phyloP scores from a whole-genome alignment of 148 eudicot genomes.

The Oxyria digyna region DNA sequence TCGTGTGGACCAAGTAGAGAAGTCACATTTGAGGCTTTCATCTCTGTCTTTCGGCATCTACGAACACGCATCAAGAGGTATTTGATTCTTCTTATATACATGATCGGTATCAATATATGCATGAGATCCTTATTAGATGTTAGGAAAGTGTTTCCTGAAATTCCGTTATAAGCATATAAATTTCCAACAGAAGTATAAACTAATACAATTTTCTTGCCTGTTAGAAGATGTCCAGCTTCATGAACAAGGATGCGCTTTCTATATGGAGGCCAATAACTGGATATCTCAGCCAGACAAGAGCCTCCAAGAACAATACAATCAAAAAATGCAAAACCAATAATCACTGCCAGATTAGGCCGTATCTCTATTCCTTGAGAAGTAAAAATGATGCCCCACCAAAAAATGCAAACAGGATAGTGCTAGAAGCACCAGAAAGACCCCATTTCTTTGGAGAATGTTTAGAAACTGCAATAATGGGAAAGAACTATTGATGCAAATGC shows the following conservation, averaged over 20 bases:
- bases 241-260: conserved; percentile 91
- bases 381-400: conserved; percentile 66
- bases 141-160: too few relatives aligned
- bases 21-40: too few relatives aligned
- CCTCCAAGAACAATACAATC: conserved; percentile 90
- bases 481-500: not conserved
- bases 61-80: too few relatives aligned
- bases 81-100: too few relatives aligned
- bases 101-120: too few relatives aligned
- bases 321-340: conserved; percentile 53
- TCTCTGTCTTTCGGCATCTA: too few relatives aligned
- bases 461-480: conserved; percentile 31
- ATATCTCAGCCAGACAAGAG: conserved; percentile 71
- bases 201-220: conserved; percentile 25
- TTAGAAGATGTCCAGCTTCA: conserved; percentile 97
- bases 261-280: conserved; percentile 95
- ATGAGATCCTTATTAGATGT: too few relatives aligned
- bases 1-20: too few relatives aligned
- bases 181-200: too few relatives aligned
- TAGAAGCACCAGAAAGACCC: conserved; percentile 74
- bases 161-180: not conserved
- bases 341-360: conserved; percentile 66
- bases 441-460: conserved; percentile 93
- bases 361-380: conserved; percentile 76
- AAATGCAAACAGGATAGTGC: conserved; percentile 42